Base-by-base conservation (phyloP, 2,329 filamentous ascomycete genomes). In the Cladosporium sp. region DNA sequence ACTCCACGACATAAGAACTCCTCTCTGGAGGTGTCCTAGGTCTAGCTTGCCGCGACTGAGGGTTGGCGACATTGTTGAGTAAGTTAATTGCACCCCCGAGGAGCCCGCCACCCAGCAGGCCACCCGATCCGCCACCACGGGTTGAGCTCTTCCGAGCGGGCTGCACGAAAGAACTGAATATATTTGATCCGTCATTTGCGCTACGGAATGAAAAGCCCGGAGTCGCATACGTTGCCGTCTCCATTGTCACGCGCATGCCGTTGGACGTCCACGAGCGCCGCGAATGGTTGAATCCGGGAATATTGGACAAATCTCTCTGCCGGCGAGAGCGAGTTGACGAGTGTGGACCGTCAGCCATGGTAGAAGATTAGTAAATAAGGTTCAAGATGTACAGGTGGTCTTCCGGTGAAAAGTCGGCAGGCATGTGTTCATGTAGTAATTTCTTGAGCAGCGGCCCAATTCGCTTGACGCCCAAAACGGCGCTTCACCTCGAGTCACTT, bases 171-270 rank as follows among this genome's bases (percentile, higher is more conserved):
- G 37, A 25, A 38, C 42, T 25, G 20, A 49, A 49, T 5, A 28
- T 12, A 22, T 28, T 56, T 15, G 43, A 39, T 19, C 55, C 34
- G 37, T 52, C 55, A 8, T 25, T 47, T 15, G 20, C 64, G 7
- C 30, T 34, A 20, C 61, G 60, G 60, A 70, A 69, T n/a, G 65
- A 66, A 12, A 68, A 28, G 28, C 63, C 65, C 20, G 67, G 66
- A 45, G 60, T 60, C n/a, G 65, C 43, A 50, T 64, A 69, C 34
- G 60, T 61, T 6, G 66, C 63, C 14, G 67, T 66, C 42, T 69
- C 60, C 52, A 69, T 60, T n/a, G 64, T 69, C 55, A 67, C 66
- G 36, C 64, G 60, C 25, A 66, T 59, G 40, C 68, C 68, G 47
- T 67, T 61, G 7, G 15, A n/a, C n/a, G 63, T 67, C 67, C 68